Evolutionary conservation across 768 basidiomycete genomes (phyloP).

Genomic region (Dentipellis sp.): DNA sequence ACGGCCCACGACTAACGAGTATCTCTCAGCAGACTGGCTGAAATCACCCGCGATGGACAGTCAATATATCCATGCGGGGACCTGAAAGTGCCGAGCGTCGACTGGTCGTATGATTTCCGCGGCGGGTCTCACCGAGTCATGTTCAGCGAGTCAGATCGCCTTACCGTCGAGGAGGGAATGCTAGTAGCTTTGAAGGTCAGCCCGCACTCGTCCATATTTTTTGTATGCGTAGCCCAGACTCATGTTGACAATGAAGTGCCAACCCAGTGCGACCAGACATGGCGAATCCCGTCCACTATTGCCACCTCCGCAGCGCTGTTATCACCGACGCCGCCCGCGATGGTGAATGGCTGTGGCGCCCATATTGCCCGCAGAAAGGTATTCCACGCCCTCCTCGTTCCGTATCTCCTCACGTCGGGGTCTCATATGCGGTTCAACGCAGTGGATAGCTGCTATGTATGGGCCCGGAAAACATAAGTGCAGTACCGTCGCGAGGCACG

Average conservation of each 20-base stretch:
- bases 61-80: constrained; percentile 6
- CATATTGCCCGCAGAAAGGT: constrained; percentile 13
- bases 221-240: not conserved
- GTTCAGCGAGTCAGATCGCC: constrained; percentile 5
- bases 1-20: no score
- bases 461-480: constrained; percentile 16
- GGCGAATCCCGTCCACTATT: constrained; percentile 8
- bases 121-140: constrained; percentile 1
- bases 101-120: not conserved
- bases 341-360: constrained; percentile 8
- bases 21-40: no score
- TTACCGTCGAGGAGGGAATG: not conserved
- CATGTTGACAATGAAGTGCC: constrained; percentile 22
- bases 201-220: no score
- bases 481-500: constrained; percentile 17
- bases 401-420: not conserved
- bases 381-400: not conserved
- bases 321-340: constrained; percentile 12
- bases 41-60: not conserved
- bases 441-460: constrained; percentile 29
- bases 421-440: constrained; percentile 17
- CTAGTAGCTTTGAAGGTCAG: not conserved
- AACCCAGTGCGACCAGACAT: constrained; percentile 17
- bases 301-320: constrained; percentile 9
- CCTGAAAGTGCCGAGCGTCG: not conserved